Percentiles rank a stretch among this genome's conserved stretches.
Conservation (phyloP, 176 grass and related monocot genomes). For the Aegilops umbellulata region DNA sequence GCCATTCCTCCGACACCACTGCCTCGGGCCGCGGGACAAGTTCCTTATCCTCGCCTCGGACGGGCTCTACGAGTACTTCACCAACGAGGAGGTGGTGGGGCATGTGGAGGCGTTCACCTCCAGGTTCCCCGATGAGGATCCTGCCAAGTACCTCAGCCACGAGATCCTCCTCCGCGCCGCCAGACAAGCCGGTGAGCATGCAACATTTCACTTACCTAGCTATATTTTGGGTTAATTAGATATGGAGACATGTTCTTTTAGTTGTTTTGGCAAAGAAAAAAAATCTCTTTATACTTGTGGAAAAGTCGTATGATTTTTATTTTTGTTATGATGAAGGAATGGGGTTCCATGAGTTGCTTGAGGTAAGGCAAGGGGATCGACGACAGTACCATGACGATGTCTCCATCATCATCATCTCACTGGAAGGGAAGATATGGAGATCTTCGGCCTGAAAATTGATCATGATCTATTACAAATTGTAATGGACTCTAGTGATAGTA, state of each 20-base stretch:
- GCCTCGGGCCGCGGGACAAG: conserved; percentile 24
- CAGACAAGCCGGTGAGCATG: conserved; percentile 50
- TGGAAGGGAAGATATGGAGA: conserved; percentile 82
- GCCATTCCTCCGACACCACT: conserved; percentile 66
- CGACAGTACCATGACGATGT: conserved; percentile 77
- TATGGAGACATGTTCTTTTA: not conserved
- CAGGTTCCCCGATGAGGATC: conserved; percentile 61
- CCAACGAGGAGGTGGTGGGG: conserved; percentile 65
- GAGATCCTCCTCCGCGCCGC: conserved; percentile 74
- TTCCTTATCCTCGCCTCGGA: conserved; percentile 88
- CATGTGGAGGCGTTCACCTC: conserved; percentile 59
- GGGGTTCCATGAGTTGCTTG: conserved; percentile 68
- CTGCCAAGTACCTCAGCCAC: conserved; percentile 71
- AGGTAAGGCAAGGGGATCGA: conserved; percentile 60
- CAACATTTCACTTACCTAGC: not conserved
- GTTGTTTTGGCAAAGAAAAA: fast-evolving
- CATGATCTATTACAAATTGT: not conserved
- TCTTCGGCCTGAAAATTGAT: conserved; percentile 26
- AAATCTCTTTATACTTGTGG: not conserved
- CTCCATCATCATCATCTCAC: conserved; percentile 83
- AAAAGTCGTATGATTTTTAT: not conserved
- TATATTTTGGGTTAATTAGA: not conserved
- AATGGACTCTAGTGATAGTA: not conserved
- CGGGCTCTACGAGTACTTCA: conserved; percentile 93
- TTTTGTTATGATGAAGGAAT: conserved; percentile 41